Conservation (phyloP, 768 basidiomycete genomes). For the Boletus rubropictus region DNA sequence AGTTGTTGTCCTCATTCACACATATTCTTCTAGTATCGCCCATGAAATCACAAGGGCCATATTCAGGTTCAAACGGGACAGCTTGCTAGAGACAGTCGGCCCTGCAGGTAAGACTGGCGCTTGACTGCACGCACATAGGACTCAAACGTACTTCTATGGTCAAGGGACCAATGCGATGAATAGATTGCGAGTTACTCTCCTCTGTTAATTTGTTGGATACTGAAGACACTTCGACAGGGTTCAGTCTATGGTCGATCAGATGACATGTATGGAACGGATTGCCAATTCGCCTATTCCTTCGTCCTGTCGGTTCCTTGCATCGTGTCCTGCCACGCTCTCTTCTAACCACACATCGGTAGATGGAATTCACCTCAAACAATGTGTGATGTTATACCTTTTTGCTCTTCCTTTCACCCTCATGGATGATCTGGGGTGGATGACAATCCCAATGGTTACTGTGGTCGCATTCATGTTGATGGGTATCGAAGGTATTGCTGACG, state of each 20-base stretch:
- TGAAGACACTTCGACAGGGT: slow-evolving; percentile 42
- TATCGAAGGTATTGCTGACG: slow-evolving; percentile 92
- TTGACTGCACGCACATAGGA: background rate
- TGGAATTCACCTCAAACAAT: slow-evolving; percentile 91
- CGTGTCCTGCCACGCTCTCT: background rate
- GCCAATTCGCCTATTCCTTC: slow-evolving; percentile 81
- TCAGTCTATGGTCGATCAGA: slow-evolving; percentile 77
- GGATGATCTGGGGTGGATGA: slow-evolving; percentile 75
- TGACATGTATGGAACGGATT: slow-evolving; percentile 85
- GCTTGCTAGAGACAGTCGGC: slow-evolving; percentile 82
- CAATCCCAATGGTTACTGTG: slow-evolving; percentile 79
- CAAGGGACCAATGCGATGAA: slow-evolving; percentile 75
- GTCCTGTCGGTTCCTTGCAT: slow-evolving; percentile 46
- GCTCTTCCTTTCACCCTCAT: slow-evolving; percentile 85
- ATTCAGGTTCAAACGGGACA: slow-evolving; percentile 73
- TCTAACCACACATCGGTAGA: slow-evolving; percentile 39
- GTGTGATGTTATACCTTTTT: slow-evolving; percentile 88
- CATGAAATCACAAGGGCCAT: slow-evolving; percentile 70
- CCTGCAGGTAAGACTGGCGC: slow-evolving; percentile 58
- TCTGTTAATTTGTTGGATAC: background rate
- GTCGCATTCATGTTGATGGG: slow-evolving; percentile 92
- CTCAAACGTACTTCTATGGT: slow-evolving; percentile 1
- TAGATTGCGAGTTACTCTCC: slow-evolving; percentile 42
- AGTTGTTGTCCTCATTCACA: background rate
- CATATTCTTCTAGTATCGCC: slow-evolving; percentile 50